A percentile compares a stretch with the other conserved stretches of the same genome.
These are phyloP conservation scores for Leccinum sublutescens DNA, from an alignment of 768 basidiomycete species.

Conservation along the genomic window DNA sequence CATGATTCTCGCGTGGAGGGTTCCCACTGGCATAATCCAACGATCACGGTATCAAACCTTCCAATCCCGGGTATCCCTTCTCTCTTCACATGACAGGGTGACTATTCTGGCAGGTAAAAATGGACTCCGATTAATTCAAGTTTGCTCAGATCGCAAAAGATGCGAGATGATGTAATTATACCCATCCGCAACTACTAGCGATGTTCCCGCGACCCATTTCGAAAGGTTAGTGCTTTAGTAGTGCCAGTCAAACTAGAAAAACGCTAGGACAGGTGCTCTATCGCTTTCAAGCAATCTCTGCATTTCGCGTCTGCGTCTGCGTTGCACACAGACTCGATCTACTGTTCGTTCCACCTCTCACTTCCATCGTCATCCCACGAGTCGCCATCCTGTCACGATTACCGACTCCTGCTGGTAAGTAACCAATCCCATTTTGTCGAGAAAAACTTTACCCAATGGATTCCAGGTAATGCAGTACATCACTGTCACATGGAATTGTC, in stretches of 20 bases:
- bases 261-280: not conserved
- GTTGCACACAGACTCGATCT: not conserved
- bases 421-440: not conserved
- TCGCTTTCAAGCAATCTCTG: not conserved
- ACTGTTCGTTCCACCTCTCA: not conserved
- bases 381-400: not conserved
- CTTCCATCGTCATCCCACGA: not conserved
- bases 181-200: constrained; percentile 11
- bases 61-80: constrained; percentile 11
- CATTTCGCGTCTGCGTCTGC: not conserved
- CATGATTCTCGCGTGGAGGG: constrained; percentile 15
- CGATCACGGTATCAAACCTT: constrained; percentile 19
- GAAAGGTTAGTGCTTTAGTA: constrained; percentile 4
- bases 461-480: constrained; percentile 36
- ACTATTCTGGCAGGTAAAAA: constrained; percentile 4
- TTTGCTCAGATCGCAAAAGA: constrained; percentile 1
- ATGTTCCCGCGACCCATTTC: constrained; percentile 11
- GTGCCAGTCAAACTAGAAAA: constrained; percentile 16
- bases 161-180: constrained; percentile 17
- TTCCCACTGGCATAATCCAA: constrained; percentile 13
- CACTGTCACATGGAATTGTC: constrained; percentile 54
- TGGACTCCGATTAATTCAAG: constrained; percentile 1
- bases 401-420: constrained; percentile 12
- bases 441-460: not conserved
- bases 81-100: constrained; percentile 9